Percentiles rank a stretch among this genome's conserved stretches.
Conservation (phyloP, 305 asterid species). For the Caryopteris hybrid region DNA sequence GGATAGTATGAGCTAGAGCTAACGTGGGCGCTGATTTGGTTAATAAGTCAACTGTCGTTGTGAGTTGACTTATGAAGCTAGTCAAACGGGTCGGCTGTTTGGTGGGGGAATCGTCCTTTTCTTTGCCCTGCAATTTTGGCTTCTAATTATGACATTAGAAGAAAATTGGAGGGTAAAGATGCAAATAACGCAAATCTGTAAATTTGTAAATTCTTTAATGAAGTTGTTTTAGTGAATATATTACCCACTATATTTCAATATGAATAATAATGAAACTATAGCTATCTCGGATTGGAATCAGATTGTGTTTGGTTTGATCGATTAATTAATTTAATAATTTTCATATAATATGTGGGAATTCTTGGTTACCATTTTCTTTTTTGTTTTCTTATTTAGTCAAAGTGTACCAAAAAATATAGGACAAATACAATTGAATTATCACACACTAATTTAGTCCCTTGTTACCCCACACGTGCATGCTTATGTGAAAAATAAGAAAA, state of each 20-base stretch:
- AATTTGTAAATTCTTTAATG: background rate
- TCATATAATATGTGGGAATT: too few species aligned
- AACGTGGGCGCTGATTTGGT: slow-evolving; percentile 1
- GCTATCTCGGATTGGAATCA: background rate
- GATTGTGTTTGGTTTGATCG: background rate
- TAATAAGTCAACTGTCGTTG: background rate
- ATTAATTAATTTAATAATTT: too few species aligned
- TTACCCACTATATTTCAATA: too few species aligned
- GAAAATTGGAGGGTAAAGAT: background rate
- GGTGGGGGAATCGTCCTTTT: background rate
- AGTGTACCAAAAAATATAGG: too few species aligned
- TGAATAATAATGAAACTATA: background rate
- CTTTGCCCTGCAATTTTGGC: background rate
- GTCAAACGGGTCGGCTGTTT: slow-evolving; percentile 18
- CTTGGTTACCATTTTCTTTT: too few species aligned
- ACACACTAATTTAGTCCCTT: too few species aligned
- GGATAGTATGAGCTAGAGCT: slow-evolving; percentile 48
- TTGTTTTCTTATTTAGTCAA: too few species aligned
- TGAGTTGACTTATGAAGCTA: background rate
- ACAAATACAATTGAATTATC: too few species aligned
- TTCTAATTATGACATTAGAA: background rate
- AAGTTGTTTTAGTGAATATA: background rate
- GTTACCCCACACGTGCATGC: too few species aligned
- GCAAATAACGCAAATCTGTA: background rate
- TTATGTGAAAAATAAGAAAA: too few species aligned